These are phyloP conservation scores for Alternaria brassicicola DNA, from an alignment of 2,329 filamentous ascomycete species.

Conservation along the genomic window DNA sequence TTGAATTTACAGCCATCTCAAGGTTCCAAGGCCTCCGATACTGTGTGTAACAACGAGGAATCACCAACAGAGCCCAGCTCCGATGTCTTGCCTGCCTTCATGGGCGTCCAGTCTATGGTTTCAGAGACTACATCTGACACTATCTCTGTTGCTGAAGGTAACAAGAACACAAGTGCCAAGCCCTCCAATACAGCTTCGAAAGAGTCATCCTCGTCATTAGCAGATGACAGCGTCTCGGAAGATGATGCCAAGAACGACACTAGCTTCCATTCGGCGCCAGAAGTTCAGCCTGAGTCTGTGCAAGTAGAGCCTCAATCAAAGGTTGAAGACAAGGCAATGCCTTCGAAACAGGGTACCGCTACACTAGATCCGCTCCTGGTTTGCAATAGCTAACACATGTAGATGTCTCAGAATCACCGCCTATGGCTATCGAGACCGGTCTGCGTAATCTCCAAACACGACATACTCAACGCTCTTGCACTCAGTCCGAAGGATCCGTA, in stretches of 20 bases:
- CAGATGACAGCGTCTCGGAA: constrained; percentile 21
- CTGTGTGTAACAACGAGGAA: neutral
- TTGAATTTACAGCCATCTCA: neutral
- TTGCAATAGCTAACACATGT: neutral
- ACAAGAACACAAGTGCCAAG: neutral
- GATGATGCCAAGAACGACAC: constrained; percentile 33
- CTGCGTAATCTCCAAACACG: neutral
- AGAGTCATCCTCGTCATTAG: neutral
- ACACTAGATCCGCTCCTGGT: neutral
- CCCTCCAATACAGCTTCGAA: neutral
- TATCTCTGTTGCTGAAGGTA: neutral
- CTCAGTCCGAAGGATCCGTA: neutral
- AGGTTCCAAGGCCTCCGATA: neutral
- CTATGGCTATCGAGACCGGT: neutral
- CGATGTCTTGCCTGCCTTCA: neutral
- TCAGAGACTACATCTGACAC: neutral
- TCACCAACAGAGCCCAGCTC: neutral
- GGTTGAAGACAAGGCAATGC: neutral
- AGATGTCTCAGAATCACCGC: neutral
- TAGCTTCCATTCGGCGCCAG: constrained; percentile 32
- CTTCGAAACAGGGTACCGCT: constrained; percentile 9
- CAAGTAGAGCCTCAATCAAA: constrained; percentile 5
- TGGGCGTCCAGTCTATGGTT: neutral
- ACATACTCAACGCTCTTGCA: neutral
- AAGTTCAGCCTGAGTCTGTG: constrained; percentile 22